Evolutionary conservation across 2,329 filamentous ascomycete genomes (phyloP), one percentile per base, ranked within the genome.

Genomic region (Cercospora sesami): DNA sequence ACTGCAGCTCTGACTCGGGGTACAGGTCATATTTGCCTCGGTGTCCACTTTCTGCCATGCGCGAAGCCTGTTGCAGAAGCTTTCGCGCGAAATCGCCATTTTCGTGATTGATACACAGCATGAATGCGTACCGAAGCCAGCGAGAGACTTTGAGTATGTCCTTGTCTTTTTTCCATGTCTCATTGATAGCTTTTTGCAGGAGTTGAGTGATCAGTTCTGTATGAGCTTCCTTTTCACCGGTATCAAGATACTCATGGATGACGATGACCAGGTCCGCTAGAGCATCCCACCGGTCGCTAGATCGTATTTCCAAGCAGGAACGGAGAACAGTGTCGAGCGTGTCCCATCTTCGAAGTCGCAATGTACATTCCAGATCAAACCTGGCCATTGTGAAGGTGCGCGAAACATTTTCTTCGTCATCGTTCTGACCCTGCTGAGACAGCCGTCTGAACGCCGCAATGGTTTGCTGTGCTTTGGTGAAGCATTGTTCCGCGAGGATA

Each of bases 101-200:
- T 6, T 30, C 62, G 21, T 87, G 84, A 58, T 89, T 84, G 4
- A 93, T 79, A 0, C 90, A 85, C 0, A 88, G 82, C 69, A 91
- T 90, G 71, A 94, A 91, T 2, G 95, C 83, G 73, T 91, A 93
- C 1, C 92, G 87, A 57, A 94, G 86, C 81, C 95, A 96, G 73
- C 90, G 90, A 7, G 91, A 86, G 0, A 96, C 81, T 72, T 87
- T 89, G 0, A 78, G 75, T 4, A 83, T 82, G 69, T 90, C 84
- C 55, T 89, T 87, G 0, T 78, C 72, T 51, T 73, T 72, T 21
- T 73, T 74, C 79, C 87, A 90, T 18, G 90, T 88, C 59, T 88
- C 82, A 73, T 91, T 90, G 74, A 95, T 86, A 68, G 94, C 88
- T 68, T 88, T 86, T 58, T 90, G 86, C 66, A 93, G 82, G 1